A percentile compares a stretch with the other conserved stretches of the same genome.
Evolutionary conservation across 176 grass and related monocot species (phyloP).

Genomic region (Hsuehochloa calcarea): DNA sequence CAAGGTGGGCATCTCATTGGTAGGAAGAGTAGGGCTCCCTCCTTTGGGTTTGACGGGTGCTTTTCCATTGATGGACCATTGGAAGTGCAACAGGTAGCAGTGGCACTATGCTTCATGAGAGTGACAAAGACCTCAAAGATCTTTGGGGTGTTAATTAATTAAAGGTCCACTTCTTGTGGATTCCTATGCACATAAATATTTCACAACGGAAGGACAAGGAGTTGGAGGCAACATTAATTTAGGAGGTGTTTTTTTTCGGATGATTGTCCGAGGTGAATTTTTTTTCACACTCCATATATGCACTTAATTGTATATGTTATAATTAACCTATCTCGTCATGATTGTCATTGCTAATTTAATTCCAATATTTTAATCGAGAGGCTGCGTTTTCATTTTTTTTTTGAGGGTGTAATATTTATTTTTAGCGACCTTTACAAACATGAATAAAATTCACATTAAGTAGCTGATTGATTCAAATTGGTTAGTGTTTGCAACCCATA

Average conservation of each 20-base stretch:
- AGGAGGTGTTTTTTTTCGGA: neutral
- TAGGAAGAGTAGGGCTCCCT: neutral
- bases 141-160: neutral
- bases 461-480: neutral
- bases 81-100: slow-evolving; percentile 43
- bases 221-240: neutral
- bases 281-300: neutral
- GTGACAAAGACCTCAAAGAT: neutral
- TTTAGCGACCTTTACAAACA: neutral
- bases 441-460: neutral
- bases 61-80: slow-evolving; percentile 7
- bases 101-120: slow-evolving; percentile 30
- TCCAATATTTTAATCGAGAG: neutral
- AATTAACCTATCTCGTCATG: neutral
- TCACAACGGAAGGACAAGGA: neutral
- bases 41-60: neutral
- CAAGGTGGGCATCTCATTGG: slow-evolving; percentile 23
- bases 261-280: neutral
- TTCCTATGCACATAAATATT: slow-evolving; percentile 22
- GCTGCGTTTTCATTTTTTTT: neutral
- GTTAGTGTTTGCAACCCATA: neutral
- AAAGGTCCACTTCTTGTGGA: neutral
- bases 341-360: neutral
- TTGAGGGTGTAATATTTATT: neutral
- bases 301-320: neutral